Evolutionary conservation across 75 land plant genomes (phyloP).

Genomic region (Larix kaempferi): DNA sequence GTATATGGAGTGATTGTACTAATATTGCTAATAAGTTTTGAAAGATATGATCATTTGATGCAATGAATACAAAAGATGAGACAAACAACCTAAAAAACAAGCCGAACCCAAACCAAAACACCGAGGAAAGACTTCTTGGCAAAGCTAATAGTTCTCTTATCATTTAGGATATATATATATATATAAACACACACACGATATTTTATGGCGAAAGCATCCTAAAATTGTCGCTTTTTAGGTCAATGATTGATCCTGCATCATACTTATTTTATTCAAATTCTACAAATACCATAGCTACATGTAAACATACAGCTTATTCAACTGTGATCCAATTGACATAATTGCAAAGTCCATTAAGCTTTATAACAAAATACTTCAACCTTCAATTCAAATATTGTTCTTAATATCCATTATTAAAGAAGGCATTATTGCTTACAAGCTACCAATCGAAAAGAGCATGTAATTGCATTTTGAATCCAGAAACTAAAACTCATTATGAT

Average conservation of each 20-base stretch:
- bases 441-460: not conserved
- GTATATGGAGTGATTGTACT: too few relatives aligned
- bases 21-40: too few relatives aligned
- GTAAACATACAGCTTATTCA: not conserved
- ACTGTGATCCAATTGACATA: not conserved
- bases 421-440: not conserved
- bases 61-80: not conserved
- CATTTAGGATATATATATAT: not conserved
- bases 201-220: not conserved
- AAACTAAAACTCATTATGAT: not conserved
- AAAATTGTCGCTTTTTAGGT: not conserved
- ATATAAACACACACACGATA: not conserved
- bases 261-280: not conserved
- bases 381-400: not conserved
- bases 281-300: not conserved
- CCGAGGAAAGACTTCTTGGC: not conserved
- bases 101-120: not conserved
- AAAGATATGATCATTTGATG: too few relatives aligned
- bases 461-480: not conserved
- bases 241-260: not conserved
- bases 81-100: not conserved
- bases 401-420: not conserved
- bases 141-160: not conserved
- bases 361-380: slow-evolving; percentile 1
- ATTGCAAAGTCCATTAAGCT: not conserved